phyloP scores from a whole-genome alignment of 2,329 filamentous ascomycete species.

The Colletotrichum neosansevieriae region DNA sequence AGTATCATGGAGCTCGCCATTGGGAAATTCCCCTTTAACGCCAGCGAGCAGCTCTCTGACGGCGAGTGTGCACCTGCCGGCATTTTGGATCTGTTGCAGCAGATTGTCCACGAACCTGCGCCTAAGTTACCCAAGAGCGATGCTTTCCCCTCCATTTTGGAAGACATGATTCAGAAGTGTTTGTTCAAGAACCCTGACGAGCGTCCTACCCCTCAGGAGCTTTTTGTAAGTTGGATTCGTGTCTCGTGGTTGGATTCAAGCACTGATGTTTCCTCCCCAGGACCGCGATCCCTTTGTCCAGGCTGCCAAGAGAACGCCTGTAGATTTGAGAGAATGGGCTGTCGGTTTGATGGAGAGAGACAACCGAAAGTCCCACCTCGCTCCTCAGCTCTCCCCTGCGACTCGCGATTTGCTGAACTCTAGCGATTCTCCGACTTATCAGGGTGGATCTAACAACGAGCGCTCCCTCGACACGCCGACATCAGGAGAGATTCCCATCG shows the following conservation, averaged over 20 bases:
- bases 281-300: slow-evolving; percentile 95
- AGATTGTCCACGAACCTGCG: slow-evolving; percentile 96
- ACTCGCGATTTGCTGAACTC: slow-evolving; percentile 81
- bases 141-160: slow-evolving; percentile 93
- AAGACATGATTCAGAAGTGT: slow-evolving; percentile 98
- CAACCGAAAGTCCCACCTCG: slow-evolving; percentile 94
- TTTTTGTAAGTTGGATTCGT: slow-evolving; percentile 75
- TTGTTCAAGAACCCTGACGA: slow-evolving; percentile 89
- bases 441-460: slow-evolving; percentile 56
- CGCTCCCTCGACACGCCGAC: slow-evolving; percentile 71
- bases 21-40: slow-evolving; percentile 93
- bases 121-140: slow-evolving; percentile 96
- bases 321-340: slow-evolving; percentile 94
- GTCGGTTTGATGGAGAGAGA: slow-evolving; percentile 93
- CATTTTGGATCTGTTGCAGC: slow-evolving; percentile 94
- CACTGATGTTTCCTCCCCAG: slow-evolving; percentile 58
- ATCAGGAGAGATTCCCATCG: slow-evolving; percentile 79
- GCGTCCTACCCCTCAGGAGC: slow-evolving; percentile 90
- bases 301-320: slow-evolving; percentile 95
- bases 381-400: slow-evolving; percentile 81
- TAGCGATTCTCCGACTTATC: slow-evolving; percentile 68
- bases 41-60: slow-evolving; percentile 77
- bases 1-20: slow-evolving; percentile 98
- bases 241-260: too few relatives aligned
- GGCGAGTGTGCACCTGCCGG: slow-evolving; percentile 88